Conservation (phyloP, 1,284 basidiomycete genomes). For the Leccinum idahoense region DNA sequence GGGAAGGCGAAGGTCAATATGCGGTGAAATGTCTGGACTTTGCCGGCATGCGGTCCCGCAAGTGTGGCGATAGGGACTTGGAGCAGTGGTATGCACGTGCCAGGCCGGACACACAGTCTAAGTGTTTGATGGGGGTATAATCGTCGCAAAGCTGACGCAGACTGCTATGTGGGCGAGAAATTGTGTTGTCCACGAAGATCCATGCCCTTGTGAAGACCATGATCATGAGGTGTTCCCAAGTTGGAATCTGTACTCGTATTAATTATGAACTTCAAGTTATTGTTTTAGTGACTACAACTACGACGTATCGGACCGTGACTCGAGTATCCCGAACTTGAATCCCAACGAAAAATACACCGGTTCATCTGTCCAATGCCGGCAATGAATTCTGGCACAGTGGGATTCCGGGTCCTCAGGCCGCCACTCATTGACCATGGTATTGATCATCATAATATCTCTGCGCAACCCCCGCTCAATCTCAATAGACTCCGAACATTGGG, state of each 20-base stretch:
- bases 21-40: constrained; percentile 86
- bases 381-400: too few species aligned
- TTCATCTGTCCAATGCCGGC: too few species aligned
- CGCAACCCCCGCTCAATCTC: too few species aligned
- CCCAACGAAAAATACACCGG: too few species aligned
- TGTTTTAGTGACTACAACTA: constrained; percentile 80
- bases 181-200: constrained; percentile 81
- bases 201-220: constrained; percentile 78
- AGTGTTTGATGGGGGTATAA: constrained; percentile 45
- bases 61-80: constrained; percentile 75
- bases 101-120: too few species aligned
- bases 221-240: constrained; percentile 66
- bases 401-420: too few species aligned
- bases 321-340: too few species aligned
- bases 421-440: too few species aligned
- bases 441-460: too few species aligned
- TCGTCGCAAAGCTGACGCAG: constrained; percentile 77
- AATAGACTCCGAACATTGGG: too few species aligned
- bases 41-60: constrained; percentile 57
- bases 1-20: constrained; percentile 54
- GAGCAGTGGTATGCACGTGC: constrained; percentile 80
- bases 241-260: neutral
- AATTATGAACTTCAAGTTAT: neutral
- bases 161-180: constrained; percentile 93
- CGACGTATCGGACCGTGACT: constrained; percentile 11